Evolutionary conservation across 2,329 filamentous ascomycete genomes (phyloP), one percentile per base, ranked within the genome.

Genomic region (Fusarium transvaalense): DNA sequence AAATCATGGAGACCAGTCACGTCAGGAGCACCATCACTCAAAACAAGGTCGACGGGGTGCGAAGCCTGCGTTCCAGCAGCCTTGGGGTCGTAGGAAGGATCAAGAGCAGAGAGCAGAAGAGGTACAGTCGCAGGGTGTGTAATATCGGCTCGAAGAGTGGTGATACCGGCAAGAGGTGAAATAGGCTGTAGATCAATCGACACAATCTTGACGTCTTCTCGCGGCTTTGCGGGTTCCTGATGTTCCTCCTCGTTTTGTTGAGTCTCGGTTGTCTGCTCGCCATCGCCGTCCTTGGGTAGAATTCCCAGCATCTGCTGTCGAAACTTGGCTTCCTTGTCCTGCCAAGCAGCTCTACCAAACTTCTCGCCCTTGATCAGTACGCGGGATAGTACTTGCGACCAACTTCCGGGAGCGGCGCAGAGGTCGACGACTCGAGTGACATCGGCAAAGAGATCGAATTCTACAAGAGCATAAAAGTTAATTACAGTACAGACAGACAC

Each of bases 171-270:
- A 6, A 99, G 85, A 8, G 95, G 93, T 65, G 92, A 93, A 87
- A 99, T 99, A 38, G 96, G 96, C 78, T 99, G 96, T 35, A 99
- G 83, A 76, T 99, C 96, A 60, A 99, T 97, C 1, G 96, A 89
- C 2, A 99, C 95, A 66, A 99, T 98, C 78, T 96, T 95, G 76
- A 97, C 93, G 73, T 93, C 89, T 55, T 89, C 82, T 47, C 90
- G 82, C 2, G 89, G 81, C 38, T 77, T 78, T 4, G 75, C 65
- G 37, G 79, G 73, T 27, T 77, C 73, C 21, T 77, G 66, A 43
- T 74, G 60, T 55, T 69, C 66, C 48, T 55, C 54, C 34, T 56
- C 43, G 15, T 39, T 46, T 21, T 66, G 61, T 12, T 70, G 64
- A 8, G 46, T 60, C 31, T 65, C 51, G 4, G n/a, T 35, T 64